Percentiles rank a stretch among this genome's conserved stretches.
Conservation (phyloP, 768 basidiomycete genomes). For the Infundibulicybe gibba region DNA sequence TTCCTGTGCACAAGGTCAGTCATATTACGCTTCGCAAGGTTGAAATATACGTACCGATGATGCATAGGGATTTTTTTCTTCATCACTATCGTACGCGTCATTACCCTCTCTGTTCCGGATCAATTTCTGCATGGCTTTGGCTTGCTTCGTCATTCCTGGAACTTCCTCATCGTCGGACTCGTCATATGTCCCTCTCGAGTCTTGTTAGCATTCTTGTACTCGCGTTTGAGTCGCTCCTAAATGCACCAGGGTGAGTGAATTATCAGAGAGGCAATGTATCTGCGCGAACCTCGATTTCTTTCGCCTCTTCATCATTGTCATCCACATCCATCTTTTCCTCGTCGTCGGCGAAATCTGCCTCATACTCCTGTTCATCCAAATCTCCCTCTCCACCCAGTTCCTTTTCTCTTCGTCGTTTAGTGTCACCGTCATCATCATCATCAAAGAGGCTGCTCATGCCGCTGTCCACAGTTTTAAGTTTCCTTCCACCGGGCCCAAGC, state of each 20-base stretch:
- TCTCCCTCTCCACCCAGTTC: conserved; percentile 77
- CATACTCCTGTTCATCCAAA: conserved; percentile 77
- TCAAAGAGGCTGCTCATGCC: conserved; percentile 60
- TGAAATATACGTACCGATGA: conserved; percentile 52
- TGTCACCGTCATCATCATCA: conserved; percentile 59
- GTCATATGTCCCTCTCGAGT: conserved; percentile 65
- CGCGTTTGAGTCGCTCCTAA: conserved; percentile 81
- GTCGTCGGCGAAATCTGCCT: conserved; percentile 85
- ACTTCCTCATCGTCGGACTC: conserved; percentile 74
- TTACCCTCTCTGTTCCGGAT: conserved; percentile 83
- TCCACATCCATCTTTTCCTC: conserved; percentile 76
- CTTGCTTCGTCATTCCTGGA: conserved; percentile 58
- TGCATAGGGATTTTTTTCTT: conserved; percentile 81
- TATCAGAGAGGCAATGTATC: too few species aligned
- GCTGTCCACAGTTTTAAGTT: conserved; percentile 65
- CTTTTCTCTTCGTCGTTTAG: conserved; percentile 42
- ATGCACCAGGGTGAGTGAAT: neutral
- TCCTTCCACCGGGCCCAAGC: conserved; percentile 69
- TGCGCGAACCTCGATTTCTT: conserved; percentile 66
- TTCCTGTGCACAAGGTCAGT: conserved; percentile 32
- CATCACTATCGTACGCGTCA: conserved; percentile 77
- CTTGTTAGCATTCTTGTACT: conserved; percentile 78
- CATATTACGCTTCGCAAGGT: conserved; percentile 3
- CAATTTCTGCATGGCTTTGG: conserved; percentile 81
- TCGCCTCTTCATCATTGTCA: conserved; percentile 80